Evolutionary conservation across 768 basidiomycete species (phyloP).

Genomic region (Exidia glandulosa): DNA sequence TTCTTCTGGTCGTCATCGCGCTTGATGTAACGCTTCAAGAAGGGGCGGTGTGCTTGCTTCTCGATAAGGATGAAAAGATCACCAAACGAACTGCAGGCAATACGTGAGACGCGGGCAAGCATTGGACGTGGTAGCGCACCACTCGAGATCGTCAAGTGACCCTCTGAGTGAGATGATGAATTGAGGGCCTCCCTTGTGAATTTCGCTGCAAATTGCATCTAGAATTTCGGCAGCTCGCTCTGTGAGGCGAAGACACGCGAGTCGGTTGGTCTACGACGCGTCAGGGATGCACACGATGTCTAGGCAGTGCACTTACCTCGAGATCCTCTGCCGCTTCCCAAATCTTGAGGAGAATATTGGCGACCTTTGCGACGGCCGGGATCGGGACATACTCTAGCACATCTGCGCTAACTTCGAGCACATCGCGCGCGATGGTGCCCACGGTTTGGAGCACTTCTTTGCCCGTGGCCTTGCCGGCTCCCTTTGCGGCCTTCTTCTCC

Average conservation of each 20-base stretch:
- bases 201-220: conserved; percentile 49
- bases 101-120: conserved; percentile 19
- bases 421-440: neutral
- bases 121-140: too few relatives aligned
- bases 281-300: neutral
- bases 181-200: conserved; percentile 44
- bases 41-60: conserved; percentile 54
- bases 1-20: conserved; percentile 54
- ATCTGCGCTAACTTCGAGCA: neutral
- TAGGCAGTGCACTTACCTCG: conserved; percentile 34
- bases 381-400: conserved; percentile 41
- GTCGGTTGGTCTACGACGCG: conserved; percentile 45
- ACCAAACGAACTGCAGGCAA: neutral
- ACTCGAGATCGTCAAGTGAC: conserved; percentile 42
- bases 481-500: too few relatives aligned
- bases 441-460: neutral
- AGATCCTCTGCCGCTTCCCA: conserved; percentile 54
- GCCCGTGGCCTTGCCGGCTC: neutral
- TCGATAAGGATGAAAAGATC: conserved; percentile 35
- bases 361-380: conserved; percentile 42
- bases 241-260: conserved; percentile 58
- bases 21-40: conserved; percentile 68
- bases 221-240: conserved; percentile 63
- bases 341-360: conserved; percentile 41
- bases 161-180: conserved; percentile 38